phyloP scores from a whole-genome alignment of 257 asterid genomes.

The Plantago ovata region DNA sequence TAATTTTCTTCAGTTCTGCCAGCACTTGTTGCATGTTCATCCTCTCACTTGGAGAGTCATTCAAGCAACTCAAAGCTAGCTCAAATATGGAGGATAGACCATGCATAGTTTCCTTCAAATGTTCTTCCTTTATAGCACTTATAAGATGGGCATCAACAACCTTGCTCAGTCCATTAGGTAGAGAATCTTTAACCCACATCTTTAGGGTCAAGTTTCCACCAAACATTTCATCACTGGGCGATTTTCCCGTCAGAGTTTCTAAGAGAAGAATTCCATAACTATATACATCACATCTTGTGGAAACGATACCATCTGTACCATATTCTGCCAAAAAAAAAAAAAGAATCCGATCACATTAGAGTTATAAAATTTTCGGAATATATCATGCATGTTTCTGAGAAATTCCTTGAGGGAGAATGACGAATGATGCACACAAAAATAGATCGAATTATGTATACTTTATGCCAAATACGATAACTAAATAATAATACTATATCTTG shows the following conservation, averaged over 20 bases:
- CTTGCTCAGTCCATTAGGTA: background rate
- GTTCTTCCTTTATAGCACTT: background rate
- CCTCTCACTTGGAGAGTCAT: slow-evolving; percentile 3
- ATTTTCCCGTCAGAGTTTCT: background rate
- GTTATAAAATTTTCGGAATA: too few relatives aligned
- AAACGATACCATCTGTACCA: background rate
- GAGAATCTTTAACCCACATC: background rate
- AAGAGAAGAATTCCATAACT: background rate
- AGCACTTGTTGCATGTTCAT: slow-evolving; percentile 1
- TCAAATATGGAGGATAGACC: background rate
- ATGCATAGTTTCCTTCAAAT: background rate
- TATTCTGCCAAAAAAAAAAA: background rate
- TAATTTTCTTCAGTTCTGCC: slow-evolving; percentile 10
- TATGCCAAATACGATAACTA: too few relatives aligned
- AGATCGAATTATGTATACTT: too few relatives aligned
- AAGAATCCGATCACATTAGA: background rate
- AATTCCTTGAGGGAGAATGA: too few relatives aligned
- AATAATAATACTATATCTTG: too few relatives aligned
- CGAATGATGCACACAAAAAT: too few relatives aligned
- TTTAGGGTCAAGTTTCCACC: background rate
- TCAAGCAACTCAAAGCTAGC: slow-evolving; percentile 2
- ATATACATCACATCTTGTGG: background rate
- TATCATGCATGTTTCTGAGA: too few relatives aligned
- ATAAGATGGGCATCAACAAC: background rate
- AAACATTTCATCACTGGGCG: background rate